These are phyloP conservation scores for Geranomyces michiganensis DNA, from an alignment of 192 early-diverging fungal species.

Conservation along the genomic window DNA sequence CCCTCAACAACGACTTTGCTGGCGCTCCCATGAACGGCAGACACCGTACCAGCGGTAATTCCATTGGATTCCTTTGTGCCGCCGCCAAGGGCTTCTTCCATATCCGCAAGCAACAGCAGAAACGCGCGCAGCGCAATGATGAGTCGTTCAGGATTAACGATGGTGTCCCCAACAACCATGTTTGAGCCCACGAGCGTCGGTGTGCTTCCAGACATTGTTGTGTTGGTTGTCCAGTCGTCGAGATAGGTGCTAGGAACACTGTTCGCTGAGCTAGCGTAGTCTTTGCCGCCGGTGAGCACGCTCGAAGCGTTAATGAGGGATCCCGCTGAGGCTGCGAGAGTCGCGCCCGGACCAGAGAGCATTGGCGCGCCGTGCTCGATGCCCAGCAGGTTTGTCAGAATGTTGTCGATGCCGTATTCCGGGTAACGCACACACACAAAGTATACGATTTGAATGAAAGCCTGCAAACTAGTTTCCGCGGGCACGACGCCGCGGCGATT, in stretches of 20 bases:
- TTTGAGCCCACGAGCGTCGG: background rate
- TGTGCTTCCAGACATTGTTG: background rate
- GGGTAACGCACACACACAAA: constrained; percentile 64
- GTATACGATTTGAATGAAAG: constrained; percentile 74
- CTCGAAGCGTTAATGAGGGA: constrained; percentile 17
- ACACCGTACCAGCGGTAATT: constrained; percentile 34
- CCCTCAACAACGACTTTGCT: constrained; percentile 55
- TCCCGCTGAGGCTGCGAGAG: background rate
- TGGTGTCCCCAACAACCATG: constrained; percentile 49
- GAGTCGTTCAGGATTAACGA: constrained; percentile 66
- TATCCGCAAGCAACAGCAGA: constrained; percentile 70
- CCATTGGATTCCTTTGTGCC: constrained; percentile 15
- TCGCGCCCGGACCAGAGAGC: constrained; percentile 1
- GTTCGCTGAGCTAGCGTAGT: background rate
- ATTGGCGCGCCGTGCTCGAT: constrained; percentile 45
- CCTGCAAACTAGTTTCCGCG: constrained; percentile 64
- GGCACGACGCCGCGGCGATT: constrained; percentile 60
- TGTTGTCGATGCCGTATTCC: constrained; percentile 70
- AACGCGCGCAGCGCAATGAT: constrained; percentile 76
- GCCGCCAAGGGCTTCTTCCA: constrained; percentile 56
- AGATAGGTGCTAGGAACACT: background rate
- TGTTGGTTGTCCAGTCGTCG: constrained; percentile 26
- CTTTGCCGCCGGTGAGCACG: constrained; percentile 21
- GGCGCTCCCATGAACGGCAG: constrained; percentile 35
- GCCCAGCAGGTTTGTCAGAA: constrained; percentile 68